Percentiles rank a stretch among this genome's conserved stretches.
Evolutionary conservation across 441 rosid species (phyloP).

Genomic region (Francoa sonchifolia): DNA sequence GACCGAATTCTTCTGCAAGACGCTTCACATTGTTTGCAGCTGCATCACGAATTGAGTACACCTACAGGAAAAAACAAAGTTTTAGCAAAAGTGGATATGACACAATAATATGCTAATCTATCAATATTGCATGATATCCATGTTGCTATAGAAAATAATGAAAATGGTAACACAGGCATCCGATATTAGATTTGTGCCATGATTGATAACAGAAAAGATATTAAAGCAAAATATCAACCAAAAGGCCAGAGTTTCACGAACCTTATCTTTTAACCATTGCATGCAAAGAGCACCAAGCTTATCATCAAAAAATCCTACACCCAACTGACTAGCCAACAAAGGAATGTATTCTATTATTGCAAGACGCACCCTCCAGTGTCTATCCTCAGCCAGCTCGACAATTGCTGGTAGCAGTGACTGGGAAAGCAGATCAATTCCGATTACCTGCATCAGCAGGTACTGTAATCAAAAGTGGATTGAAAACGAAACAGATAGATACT

Average conservation of each 20-base stretch:
- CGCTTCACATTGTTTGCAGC: conserved; percentile 94
- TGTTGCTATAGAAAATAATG: too few relatives aligned
- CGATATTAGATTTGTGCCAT: too few relatives aligned
- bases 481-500: too few relatives aligned
- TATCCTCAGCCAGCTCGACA: conserved; percentile 98
- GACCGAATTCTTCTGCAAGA: conserved; percentile 95
- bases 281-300: conserved; percentile 96
- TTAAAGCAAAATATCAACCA: too few relatives aligned
- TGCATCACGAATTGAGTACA: conserved; percentile 96
- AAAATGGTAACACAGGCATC: background rate
- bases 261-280: conserved; percentile 72
- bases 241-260: conserved; percentile 6
- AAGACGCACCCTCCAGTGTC: conserved; percentile 98
- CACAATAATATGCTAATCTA: too few relatives aligned
- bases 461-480: background rate
- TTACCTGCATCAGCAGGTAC: conserved; percentile 36
- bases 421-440: conserved; percentile 90
- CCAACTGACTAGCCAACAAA: conserved; percentile 80
- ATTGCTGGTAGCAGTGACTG: conserved; percentile 93
- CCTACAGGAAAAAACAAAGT: conserved; percentile 30
- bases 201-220: too few relatives aligned
- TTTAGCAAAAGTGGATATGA: too few relatives aligned
- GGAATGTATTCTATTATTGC: conserved; percentile 98
- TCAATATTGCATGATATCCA: too few relatives aligned
- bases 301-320: conserved; percentile 90